Conservation (phyloP, 164 flowering plant species). For the Malania oleifera region DNA sequence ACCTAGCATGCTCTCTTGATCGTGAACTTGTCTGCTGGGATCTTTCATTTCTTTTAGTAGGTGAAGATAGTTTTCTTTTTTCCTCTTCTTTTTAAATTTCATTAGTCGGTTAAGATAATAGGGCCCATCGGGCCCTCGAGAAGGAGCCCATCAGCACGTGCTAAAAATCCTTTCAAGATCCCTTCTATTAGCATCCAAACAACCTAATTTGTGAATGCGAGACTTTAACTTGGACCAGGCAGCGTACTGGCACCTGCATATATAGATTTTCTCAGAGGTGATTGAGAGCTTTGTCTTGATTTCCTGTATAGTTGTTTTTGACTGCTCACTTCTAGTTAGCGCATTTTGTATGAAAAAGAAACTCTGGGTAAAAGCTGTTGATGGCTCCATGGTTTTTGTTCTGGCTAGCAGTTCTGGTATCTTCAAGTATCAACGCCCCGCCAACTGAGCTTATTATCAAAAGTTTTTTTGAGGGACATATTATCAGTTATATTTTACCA, state of each 20-base stretch:
- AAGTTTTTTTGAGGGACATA: too few species aligned
- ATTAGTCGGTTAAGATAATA: neutral
- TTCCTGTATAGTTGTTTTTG: conserved; percentile 11
- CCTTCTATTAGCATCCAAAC: neutral
- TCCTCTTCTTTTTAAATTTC: neutral
- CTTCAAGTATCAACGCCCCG: too few species aligned
- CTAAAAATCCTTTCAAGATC: neutral
- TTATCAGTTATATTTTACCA: too few species aligned
- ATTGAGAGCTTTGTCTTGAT: conserved; percentile 1
- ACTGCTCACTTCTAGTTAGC: too few species aligned
- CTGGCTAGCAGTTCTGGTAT: too few species aligned
- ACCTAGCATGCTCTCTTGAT: conserved; percentile 17
- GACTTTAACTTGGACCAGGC: conserved; percentile 7
- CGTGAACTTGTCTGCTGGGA: conserved; percentile 1
- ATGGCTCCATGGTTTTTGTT: too few species aligned
- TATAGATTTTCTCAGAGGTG: neutral
- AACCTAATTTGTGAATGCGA: neutral
- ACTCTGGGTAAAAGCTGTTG: too few species aligned
- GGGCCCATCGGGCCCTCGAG: neutral
- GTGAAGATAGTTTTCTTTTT: too few species aligned
- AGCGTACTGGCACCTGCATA: neutral
- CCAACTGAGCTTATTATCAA: too few species aligned
- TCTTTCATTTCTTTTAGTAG: conserved; percentile 2
- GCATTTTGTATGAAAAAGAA: too few species aligned
- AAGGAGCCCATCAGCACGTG: neutral